Conservation (phyloP, 768 basidiomycete species). For the Boletus rex-veris region DNA sequence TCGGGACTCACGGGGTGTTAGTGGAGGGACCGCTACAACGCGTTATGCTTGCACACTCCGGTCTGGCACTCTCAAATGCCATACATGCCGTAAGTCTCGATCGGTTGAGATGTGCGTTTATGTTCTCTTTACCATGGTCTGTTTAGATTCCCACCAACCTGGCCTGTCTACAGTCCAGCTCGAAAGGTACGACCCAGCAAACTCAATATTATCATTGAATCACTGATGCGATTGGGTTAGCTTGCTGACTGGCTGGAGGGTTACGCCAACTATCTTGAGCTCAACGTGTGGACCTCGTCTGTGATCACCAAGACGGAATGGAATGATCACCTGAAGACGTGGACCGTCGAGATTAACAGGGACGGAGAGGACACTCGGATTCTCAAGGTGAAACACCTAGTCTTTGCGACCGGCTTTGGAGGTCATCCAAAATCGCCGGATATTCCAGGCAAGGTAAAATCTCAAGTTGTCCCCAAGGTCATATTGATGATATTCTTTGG, state of each 20-base stretch:
- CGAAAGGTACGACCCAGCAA: slow-evolving; percentile 35
- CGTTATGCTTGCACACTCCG: slow-evolving; percentile 52
- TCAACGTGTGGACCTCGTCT: slow-evolving; percentile 61
- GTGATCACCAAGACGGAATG: slow-evolving; percentile 38
- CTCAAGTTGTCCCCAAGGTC: slow-evolving; percentile 20
- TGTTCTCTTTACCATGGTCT: background rate
- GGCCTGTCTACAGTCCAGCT: slow-evolving; percentile 52
- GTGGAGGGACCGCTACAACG: slow-evolving; percentile 59
- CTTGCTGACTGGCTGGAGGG: slow-evolving; percentile 66
- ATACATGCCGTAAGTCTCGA: slow-evolving; percentile 44
- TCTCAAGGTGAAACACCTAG: slow-evolving; percentile 47
- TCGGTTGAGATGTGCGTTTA: background rate
- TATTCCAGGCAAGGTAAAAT: slow-evolving; percentile 42
- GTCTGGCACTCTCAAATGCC: slow-evolving; percentile 56
- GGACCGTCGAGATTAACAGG: slow-evolving; percentile 44
- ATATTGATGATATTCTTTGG: background rate
- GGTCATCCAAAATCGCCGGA: slow-evolving; percentile 43
- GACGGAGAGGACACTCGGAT: slow-evolving; percentile 31
- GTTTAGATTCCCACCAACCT: slow-evolving; percentile 49
- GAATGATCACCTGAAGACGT: slow-evolving; percentile 37
- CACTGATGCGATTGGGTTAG: slow-evolving; percentile 25
- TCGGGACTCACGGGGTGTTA: slow-evolving; percentile 6
- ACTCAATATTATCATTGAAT: background rate
- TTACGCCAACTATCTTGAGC: slow-evolving; percentile 55
- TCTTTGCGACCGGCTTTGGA: slow-evolving; percentile 54